A percentile compares a stretch with the other conserved stretches of the same genome.
phyloP scores from a whole-genome alignment of 2,329 filamentous ascomycete species.

The Colletotrichum scovillei region DNA sequence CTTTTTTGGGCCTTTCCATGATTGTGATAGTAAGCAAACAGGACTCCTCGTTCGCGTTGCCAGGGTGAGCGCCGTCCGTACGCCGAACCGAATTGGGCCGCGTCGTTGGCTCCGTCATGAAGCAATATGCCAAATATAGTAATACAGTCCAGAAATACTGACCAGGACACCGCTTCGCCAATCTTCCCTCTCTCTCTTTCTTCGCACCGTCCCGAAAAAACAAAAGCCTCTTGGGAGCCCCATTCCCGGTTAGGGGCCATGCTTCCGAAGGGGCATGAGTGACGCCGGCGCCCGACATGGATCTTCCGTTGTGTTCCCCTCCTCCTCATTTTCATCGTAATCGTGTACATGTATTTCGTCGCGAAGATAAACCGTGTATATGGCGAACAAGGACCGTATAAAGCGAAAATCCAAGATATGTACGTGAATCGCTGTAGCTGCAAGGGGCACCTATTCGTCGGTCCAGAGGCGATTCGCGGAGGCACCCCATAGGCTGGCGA shows the following conservation, averaged over 20 bases:
- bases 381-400: constrained; percentile 14
- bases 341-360: constrained; percentile 34
- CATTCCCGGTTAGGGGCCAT: background rate
- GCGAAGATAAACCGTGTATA: constrained; percentile 26
- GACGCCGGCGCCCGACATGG: constrained; percentile 21
- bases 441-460: background rate
- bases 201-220: constrained; percentile 13
- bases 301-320: background rate
- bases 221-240: background rate
- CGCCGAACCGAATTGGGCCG: constrained; percentile 7
- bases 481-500: background rate
- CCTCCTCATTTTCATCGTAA: constrained; percentile 31
- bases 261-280: constrained; percentile 17
- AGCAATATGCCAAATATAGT: constrained; percentile 19
- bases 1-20: constrained; percentile 7
- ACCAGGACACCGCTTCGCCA: constrained; percentile 16
- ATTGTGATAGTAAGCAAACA: constrained; percentile 5
- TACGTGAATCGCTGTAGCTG: constrained; percentile 21
- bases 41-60: constrained; percentile 9
- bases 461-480: background rate
- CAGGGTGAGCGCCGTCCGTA: constrained; percentile 9
- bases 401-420: constrained; percentile 27
- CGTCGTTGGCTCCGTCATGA: constrained; percentile 9
- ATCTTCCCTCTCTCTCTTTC: constrained; percentile 15
- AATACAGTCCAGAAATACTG: constrained; percentile 19